These are phyloP conservation scores for Colletotrichum paranaense DNA, from an alignment of 2,329 filamentous ascomycete genomes.

Conservation along the genomic window DNA sequence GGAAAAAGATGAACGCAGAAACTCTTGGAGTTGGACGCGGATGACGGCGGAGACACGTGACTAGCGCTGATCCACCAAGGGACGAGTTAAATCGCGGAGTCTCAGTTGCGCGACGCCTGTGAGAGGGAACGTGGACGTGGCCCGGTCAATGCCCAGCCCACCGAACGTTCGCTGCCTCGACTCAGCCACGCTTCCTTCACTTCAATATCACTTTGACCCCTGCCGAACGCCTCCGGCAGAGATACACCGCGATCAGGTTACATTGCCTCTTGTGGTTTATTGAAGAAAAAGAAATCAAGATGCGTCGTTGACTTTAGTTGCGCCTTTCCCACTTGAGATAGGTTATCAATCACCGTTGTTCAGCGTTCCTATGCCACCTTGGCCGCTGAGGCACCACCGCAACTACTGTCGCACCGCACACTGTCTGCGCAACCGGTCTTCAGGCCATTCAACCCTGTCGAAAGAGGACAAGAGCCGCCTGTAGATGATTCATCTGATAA, in stretches of 20 bases:
- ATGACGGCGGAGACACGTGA: conserved; percentile 35
- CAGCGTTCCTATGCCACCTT: conserved; percentile 10
- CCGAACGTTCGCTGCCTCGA: conserved; percentile 1
- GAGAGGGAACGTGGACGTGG: conserved; percentile 27
- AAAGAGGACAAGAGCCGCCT: conserved; percentile 38
- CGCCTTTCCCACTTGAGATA: not conserved
- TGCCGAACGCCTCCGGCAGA: not conserved
- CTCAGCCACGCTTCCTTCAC: conserved; percentile 25
- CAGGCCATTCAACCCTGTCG: conserved; percentile 42
- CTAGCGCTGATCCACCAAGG: conserved; percentile 31
- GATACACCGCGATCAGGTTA: not conserved
- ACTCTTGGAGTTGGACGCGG: conserved; percentile 36
- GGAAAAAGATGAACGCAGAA: conserved; percentile 37
- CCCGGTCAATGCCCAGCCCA: conserved; percentile 28
- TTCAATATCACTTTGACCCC: not conserved
- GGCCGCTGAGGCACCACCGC: conserved; percentile 24
- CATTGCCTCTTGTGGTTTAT: not conserved
- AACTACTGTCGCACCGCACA: conserved; percentile 43
- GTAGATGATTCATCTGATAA: not conserved
- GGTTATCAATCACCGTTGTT: not conserved
- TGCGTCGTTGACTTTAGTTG: not conserved
- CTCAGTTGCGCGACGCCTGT: conserved; percentile 25
- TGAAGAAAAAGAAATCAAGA: not conserved
- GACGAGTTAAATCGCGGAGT: conserved; percentile 35
- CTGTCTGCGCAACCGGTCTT: conserved; percentile 45